Base-by-base conservation (phyloP, 2,329 filamentous ascomycete species). In the Ophiostoma sp. region DNA sequence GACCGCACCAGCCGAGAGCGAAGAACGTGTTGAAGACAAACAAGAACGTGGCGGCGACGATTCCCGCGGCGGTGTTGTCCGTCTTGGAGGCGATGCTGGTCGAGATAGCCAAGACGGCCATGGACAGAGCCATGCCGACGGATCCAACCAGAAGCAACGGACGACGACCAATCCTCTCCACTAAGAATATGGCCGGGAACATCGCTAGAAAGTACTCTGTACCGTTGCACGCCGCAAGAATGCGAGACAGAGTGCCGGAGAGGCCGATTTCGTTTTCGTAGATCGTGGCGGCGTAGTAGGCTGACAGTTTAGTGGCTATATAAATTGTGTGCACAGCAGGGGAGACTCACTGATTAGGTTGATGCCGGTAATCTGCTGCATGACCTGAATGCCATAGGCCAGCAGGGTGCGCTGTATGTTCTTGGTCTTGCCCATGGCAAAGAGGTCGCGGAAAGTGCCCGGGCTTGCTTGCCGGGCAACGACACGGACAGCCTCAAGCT, bases 381-480 rank as follows among this genome's bases (percentile, higher is more conserved):
- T 75, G 57, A 77, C 73, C 73, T 77, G 76, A 66, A 74, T 76
- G 8, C 59, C 55, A 61, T 75, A 76, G 9, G 75, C 77, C 59
- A 78, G 73, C 1, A 76, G 48, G 2, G 75, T 77, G 25, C 77
- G 76, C 48, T 78, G 77, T 8, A 78, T 69, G 31, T 77, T 74
- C 42, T 75, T 72, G 52, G 76, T 63, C 71, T 74, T 74, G 73
- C 71, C 73, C 55, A 72, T 76, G 11, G 72, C 71, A 64, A 76
- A 78, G 6, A 74, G 70, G 50, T 77, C 77, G 7, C 66, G 42
- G 33, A 77, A 78, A 4, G 72, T 64, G 4, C 77, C 77, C 36
- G 72, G 74, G 52, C 73, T 75, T 74, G 76, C 82, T 79, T 94
- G 91, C 25, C 89, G 82, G n/a, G 92, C 90, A 0, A 92, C 89